Base-by-base conservation (phyloP, 257 asterid genomes). In the Ajuga chamaepitys region DNA sequence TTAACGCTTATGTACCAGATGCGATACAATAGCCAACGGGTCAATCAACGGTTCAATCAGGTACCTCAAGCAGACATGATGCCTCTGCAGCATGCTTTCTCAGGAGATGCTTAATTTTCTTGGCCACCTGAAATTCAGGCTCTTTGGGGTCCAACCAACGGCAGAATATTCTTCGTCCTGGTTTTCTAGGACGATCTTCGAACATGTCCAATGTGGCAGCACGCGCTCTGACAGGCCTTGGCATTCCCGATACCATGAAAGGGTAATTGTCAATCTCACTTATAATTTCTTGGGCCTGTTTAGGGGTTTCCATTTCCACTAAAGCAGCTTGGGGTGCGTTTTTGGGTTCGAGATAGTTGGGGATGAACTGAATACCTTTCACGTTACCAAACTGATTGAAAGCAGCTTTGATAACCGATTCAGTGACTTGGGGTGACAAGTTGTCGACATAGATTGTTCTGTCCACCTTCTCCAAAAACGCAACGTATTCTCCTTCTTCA, bases 201-300 rank as follows among this genome's bases (percentile, higher is more conserved):
- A 89, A 84, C 97, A 89, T 93, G 71, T 70, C 90, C 3, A 50
- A 13, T 32, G 25, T 77, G 40, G 96, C 95, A 62, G 86, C 74
- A 14, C 62, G 65, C 0, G 78, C 89, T 51, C 88, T 82, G 7
- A 79, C 90, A 28, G 99, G 97, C 86, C 99, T 86, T 8, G 99
- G 97, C 95, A 82, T 93, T 54, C 99, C 99, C 17, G 61, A 44
- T 13, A 89, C 52, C 99, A 93, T 93, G 64, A 93, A 80, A 1
- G 91, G 86, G 53, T 69, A 71, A 42, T 25, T 58, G 16, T 46
- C 42, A 76, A 82, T 74, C 64, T 75, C 82, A 0, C 11, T 9
- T 17, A 87, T 32, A 38, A 93, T 74, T 4, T 38, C 68, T 24
- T 4, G 11, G 3, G 92, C 97, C 79, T 74, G 87, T 68, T 71